Evolutionary conservation across 352 stramenopile genomes (phyloP).

Genomic region (Discostella stelligera): DNA sequence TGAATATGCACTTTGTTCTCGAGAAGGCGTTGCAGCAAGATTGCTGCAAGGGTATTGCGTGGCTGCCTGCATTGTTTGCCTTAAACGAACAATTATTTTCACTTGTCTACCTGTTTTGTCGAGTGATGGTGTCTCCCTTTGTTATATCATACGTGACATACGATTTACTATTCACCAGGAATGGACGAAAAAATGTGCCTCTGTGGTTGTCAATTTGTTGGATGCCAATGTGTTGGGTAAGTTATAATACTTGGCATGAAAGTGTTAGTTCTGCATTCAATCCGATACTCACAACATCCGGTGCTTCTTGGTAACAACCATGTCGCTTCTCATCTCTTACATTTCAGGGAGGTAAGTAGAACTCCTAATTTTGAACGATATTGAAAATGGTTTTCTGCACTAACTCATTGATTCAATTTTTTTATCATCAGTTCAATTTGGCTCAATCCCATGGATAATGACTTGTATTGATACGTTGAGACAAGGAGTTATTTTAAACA

Average conservation of each 20-base stretch:
- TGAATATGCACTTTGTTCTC: slow-evolving; percentile 67
- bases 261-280: neutral
- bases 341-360: neutral
- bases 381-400: neutral
- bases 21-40: slow-evolving; percentile 53
- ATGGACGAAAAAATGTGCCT: slow-evolving; percentile 46
- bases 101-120: slow-evolving; percentile 54
- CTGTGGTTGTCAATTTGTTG: slow-evolving; percentile 56
- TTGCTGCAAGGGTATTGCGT: slow-evolving; percentile 49
- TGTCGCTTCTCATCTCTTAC: neutral
- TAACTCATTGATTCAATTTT: neutral
- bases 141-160: slow-evolving; percentile 54
- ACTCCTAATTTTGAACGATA: neutral
- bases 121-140: slow-evolving; percentile 48
- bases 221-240: slow-evolving; percentile 64
- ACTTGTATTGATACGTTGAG: slow-evolving; percentile 32
- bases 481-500: slow-evolving; percentile 2
- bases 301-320: neutral
- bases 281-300: neutral
- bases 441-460: slow-evolving; percentile 52
- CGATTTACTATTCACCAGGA: slow-evolving; percentile 53
- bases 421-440: slow-evolving; percentile 47
- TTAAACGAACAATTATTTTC: slow-evolving; percentile 57
- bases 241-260: neutral
- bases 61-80: slow-evolving; percentile 27